Percentiles rank a stretch among this genome's conserved stretches.
phyloP scores from a whole-genome alignment of 2,329 filamentous ascomycete species.

The Microascus cirrosus region DNA sequence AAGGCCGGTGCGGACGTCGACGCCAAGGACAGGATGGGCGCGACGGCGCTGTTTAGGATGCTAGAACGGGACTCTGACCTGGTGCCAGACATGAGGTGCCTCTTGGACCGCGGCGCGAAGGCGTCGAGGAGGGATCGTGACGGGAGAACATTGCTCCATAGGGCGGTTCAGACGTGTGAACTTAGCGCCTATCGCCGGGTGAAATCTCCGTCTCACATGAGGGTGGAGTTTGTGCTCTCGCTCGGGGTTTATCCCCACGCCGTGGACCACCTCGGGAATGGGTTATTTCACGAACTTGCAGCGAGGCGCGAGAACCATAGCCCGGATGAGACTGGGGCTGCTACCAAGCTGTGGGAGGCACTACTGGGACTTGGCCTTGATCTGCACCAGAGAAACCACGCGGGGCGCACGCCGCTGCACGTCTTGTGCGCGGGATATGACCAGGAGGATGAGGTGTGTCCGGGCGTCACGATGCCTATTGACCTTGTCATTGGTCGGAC shows the following conservation, averaged over 20 bases:
- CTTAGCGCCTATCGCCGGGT: neutral
- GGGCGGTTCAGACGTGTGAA: neutral
- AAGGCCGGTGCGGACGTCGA: conserved; percentile 13
- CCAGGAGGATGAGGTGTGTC: no score
- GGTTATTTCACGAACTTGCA: conserved; percentile 12
- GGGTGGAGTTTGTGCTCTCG: conserved; percentile 5
- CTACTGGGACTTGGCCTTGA: conserved; percentile 9
- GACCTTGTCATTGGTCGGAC: conserved; percentile 9
- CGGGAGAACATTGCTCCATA: conserved; percentile 9
- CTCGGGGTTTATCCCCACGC: conserved; percentile 7
- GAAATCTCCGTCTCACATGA: neutral
- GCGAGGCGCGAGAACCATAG: neutral
- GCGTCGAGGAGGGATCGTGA: no score
- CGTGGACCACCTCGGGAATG: conserved; percentile 12
- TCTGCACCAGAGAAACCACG: conserved; percentile 9
- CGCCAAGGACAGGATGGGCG: conserved; percentile 8
- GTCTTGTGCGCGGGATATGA: conserved; percentile 7
- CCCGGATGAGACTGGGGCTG: neutral
- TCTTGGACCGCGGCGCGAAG: no score
- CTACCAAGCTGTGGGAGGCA: conserved; percentile 6
- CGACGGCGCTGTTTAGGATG: conserved; percentile 8
- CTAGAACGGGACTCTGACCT: no score
- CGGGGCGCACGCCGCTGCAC: conserved; percentile 13
- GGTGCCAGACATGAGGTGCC: no score
- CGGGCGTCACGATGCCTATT: neutral